Base-by-base conservation (phyloP, 345 rosid genomes). In the Garcia nutans region DNA sequence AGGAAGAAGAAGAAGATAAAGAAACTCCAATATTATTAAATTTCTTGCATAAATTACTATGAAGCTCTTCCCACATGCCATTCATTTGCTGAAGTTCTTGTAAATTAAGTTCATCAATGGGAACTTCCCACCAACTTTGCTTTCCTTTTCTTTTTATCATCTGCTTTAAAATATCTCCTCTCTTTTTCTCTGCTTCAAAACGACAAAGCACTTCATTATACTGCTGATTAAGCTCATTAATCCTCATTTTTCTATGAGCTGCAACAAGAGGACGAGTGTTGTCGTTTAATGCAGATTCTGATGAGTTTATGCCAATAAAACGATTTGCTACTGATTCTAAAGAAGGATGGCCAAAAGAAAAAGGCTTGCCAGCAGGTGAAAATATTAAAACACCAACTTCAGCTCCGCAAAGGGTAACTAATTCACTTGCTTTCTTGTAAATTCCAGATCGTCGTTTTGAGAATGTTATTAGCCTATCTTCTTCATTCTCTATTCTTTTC, bases 361-460 rank as follows among this genome's bases (percentile, higher is more conserved):
- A 78, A 15, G 69, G 67, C 60, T 49, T 72, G 16, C 80, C 80
- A 2, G 76, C 65, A 0, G 75, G 80, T 5, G 76, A 77, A 56
- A 62, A 64, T 5, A 77, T 28, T 9, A 77, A 16, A 12, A 70
- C 0, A 0, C 24, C 79, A 2, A 77, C 70, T 41, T 77, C 70
- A 33, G 70, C 70, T 6, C 75, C 79, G 3, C 62, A 45, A 3
- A 70, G 64, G 1, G 79, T 50, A n/a, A 55, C 44, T 8, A 77
- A 8, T 72, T 89, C 89, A 45, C 80, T 81, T 20, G 85, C 76
- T 50, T 88, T 87, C 33, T 86, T 87, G 77, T 70, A 77, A 16
- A 84, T 79, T 0, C 92, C 84, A 0, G 79, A 67, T 66, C 77
- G 66, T 7, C 88, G 83, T 81, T 88, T 88, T 0, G 89, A 79